Percentiles rank a stretch among this genome's conserved stretches.
phyloP scores from a whole-genome alignment of 148 eudicot genomes.

The Vaccinium darrowii region DNA sequence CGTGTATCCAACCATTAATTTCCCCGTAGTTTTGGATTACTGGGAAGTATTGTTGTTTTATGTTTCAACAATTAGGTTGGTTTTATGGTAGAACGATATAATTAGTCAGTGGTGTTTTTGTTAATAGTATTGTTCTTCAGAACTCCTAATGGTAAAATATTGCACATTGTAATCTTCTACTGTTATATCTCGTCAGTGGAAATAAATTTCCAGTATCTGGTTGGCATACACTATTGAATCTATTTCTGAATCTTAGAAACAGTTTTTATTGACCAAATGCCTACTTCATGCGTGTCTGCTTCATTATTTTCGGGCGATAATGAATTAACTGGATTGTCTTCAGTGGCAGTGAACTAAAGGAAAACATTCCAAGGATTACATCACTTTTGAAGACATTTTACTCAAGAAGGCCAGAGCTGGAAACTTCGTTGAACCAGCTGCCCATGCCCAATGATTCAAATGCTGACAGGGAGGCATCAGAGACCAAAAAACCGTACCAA shows the following conservation, averaged over 20 bases:
- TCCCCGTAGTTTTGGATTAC: background rate
- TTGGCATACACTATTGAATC: too few relatives aligned
- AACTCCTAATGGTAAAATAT: background rate
- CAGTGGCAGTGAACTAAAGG: conserved; percentile 9
- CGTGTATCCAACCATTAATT: background rate
- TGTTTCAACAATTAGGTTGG: background rate
- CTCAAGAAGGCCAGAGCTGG: conserved; percentile 11
- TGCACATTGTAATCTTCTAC: background rate
- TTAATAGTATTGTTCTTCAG: background rate
- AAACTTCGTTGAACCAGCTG: conserved; percentile 15
- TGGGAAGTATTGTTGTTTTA: background rate
- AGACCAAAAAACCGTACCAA: background rate
- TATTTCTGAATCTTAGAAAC: background rate
- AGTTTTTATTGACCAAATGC: background rate
- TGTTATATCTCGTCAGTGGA: background rate
- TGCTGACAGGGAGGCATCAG: background rate
- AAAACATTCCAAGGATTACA: background rate
- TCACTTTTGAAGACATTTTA: conserved; percentile 9
- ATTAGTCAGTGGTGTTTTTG: background rate
- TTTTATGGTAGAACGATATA: background rate
- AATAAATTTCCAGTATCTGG: background rate
- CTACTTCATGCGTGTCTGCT: background rate
- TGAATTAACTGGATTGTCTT: background rate
- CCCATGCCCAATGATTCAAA: background rate
- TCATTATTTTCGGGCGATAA: background rate